phyloP scores from a whole-genome alignment of 805 yeast species.

The Saccharomycopsis sp. region DNA sequence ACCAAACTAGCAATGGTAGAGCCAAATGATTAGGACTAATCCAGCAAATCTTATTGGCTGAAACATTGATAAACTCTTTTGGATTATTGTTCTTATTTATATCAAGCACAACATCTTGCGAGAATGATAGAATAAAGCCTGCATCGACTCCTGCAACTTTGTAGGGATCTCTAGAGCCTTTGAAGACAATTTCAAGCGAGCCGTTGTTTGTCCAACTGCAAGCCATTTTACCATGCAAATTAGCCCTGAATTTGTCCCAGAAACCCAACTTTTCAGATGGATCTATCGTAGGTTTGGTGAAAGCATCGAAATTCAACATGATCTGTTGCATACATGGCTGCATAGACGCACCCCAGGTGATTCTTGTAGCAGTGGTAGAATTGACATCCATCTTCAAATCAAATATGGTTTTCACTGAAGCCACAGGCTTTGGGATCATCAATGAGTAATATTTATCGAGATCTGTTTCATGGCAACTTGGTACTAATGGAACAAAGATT shows the following conservation, averaged over 20 bases:
- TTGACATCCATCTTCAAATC: conserved; percentile 50
- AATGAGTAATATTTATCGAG: conserved; percentile 45
- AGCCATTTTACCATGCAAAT: conserved; percentile 64
- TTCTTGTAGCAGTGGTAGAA: conserved; percentile 52
- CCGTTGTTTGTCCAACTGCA: conserved; percentile 47
- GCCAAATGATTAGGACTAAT: conserved; percentile 72
- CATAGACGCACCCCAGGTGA: conserved; percentile 80
- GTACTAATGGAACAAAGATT: conserved; percentile 56
- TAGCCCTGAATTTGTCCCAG: conserved; percentile 82
- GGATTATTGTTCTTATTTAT: conserved; percentile 68
- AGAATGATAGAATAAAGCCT: conserved; percentile 74
- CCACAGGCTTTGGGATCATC: conserved; percentile 65
- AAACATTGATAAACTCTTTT: conserved; percentile 54
- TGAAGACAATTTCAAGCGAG: conserved; percentile 51
- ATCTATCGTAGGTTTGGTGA: conserved; percentile 86
- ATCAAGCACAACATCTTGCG: conserved; percentile 49
- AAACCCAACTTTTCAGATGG: conserved; percentile 80
- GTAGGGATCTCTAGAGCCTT: conserved; percentile 80
- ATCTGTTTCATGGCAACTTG: conserved; percentile 34
- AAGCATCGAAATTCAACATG: conserved; percentile 70
- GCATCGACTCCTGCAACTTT: conserved; percentile 56
- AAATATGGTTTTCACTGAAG: conserved; percentile 67
- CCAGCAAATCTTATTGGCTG: conserved; percentile 56
- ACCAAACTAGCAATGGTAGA: conserved; percentile 50
- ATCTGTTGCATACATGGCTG: conserved; percentile 80